Conservation (phyloP, 2,329 filamentous ascomycete genomes). For the Aspergillus sclerotialis region DNA sequence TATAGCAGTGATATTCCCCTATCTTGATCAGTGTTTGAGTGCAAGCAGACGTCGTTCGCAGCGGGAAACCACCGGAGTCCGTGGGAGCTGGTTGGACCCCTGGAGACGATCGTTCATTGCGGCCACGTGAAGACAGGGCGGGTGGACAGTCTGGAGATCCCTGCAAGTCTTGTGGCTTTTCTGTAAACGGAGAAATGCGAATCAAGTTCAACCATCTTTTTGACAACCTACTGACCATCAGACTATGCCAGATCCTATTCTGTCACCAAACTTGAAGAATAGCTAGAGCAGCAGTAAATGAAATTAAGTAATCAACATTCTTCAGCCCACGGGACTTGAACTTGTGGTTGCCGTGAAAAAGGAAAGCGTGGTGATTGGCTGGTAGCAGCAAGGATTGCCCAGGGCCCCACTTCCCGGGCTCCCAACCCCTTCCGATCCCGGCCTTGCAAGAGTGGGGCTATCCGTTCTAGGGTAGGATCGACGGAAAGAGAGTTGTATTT, state of each 20-base stretch:
- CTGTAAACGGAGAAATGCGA: too few relatives aligned
- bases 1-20: too few relatives aligned
- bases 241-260: background rate
- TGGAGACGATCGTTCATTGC: constrained; percentile 16
- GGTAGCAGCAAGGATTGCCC: background rate
- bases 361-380: background rate
- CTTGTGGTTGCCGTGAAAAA: background rate
- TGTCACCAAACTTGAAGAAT: background rate
- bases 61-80: too few relatives aligned
- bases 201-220: background rate
- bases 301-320: background rate
- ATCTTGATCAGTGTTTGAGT: too few relatives aligned
- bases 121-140: constrained; percentile 17
- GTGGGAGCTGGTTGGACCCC: constrained; percentile 16
- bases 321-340: too few relatives aligned
- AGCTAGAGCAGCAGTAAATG: background rate
- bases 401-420: background rate
- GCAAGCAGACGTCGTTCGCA: too few relatives aligned
- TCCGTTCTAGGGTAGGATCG: too few relatives aligned
- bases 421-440: background rate
- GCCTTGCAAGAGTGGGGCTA: too few relatives aligned
- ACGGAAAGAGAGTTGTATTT: too few relatives aligned
- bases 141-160: too few relatives aligned
- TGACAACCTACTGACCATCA: background rate
- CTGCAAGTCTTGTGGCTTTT: constrained; percentile 5